phyloP scores from a whole-genome alignment of 2,329 filamentous ascomycete genomes.

The Fusarium virguliforme region DNA sequence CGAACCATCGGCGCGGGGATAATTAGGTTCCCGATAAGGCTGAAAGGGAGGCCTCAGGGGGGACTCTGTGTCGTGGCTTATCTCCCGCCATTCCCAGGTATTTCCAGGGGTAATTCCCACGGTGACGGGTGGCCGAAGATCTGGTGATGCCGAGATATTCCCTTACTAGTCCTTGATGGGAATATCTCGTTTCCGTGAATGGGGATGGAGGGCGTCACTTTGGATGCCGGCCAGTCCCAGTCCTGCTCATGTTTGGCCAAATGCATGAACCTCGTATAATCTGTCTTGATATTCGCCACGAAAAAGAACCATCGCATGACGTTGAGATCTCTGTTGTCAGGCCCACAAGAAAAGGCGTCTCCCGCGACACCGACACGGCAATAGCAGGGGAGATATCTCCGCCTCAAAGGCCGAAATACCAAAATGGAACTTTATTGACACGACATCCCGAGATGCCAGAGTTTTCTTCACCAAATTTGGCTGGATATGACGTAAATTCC shows the following conservation, averaged over 20 bases:
- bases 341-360: not conserved
- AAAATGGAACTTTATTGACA: not conserved
- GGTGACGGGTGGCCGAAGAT: not conserved
- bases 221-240: no score
- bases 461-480: not conserved
- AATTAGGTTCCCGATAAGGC: conserved; percentile 6
- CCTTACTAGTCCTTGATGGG: not conserved
- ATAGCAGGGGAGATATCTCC: not conserved
- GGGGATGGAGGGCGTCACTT: not conserved
- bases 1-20: not conserved
- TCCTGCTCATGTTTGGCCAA: not conserved
- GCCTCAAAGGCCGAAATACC: not conserved
- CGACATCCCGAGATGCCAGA: not conserved
- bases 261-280: no score
- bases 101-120: conserved; percentile 3
- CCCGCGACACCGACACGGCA: not conserved
- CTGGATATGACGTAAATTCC: not conserved
- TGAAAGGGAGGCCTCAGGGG: not conserved
- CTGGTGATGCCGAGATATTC: not conserved
- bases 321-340: not conserved
- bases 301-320: not conserved
- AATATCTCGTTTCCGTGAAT: no score
- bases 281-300: no score
- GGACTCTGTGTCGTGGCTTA: not conserved
- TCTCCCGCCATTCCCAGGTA: not conserved